phyloP scores from a whole-genome alignment of 1,284 basidiomycete genomes.

The Irpex lacteus region DNA sequence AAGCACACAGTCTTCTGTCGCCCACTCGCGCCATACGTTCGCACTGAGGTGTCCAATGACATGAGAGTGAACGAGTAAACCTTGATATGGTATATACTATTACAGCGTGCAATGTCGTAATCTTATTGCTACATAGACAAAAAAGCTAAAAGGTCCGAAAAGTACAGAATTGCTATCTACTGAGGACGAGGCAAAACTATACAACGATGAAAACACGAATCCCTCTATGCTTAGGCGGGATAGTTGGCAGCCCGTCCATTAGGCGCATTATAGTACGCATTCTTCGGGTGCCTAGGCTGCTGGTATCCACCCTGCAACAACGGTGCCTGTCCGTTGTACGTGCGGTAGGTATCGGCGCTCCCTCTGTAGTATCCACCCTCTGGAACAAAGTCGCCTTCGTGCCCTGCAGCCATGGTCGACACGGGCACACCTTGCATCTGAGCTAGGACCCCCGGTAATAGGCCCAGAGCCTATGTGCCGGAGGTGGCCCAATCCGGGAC shows the following conservation, averaged over 20 bases:
- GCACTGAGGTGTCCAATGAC: background rate
- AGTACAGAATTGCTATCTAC: too few species aligned
- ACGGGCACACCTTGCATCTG: constrained; percentile 16
- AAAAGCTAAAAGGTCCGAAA: background rate
- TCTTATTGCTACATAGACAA: too few species aligned
- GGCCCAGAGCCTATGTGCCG: too few species aligned
- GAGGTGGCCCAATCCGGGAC: too few species aligned
- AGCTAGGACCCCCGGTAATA: background rate
- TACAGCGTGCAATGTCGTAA: too few species aligned
- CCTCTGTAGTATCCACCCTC: background rate
- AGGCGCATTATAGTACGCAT: background rate
- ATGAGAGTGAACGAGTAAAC: too few species aligned
- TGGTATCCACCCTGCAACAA: constrained; percentile 2
- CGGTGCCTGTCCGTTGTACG: background rate
- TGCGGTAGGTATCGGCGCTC: background rate
- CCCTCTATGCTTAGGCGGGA: background rate
- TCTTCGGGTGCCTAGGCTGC: background rate
- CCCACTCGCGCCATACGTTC: background rate
- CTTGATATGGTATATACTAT: too few species aligned
- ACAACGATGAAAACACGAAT: background rate
- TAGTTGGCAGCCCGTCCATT: constrained; percentile 11
- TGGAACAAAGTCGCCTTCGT: constrained; percentile 4
- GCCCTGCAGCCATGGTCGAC: constrained; percentile 12
- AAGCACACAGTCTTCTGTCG: background rate
- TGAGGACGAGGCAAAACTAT: background rate